Evolutionary conservation across 1,284 basidiomycete species (phyloP).

Genomic region (Trametes polyzona): DNA sequence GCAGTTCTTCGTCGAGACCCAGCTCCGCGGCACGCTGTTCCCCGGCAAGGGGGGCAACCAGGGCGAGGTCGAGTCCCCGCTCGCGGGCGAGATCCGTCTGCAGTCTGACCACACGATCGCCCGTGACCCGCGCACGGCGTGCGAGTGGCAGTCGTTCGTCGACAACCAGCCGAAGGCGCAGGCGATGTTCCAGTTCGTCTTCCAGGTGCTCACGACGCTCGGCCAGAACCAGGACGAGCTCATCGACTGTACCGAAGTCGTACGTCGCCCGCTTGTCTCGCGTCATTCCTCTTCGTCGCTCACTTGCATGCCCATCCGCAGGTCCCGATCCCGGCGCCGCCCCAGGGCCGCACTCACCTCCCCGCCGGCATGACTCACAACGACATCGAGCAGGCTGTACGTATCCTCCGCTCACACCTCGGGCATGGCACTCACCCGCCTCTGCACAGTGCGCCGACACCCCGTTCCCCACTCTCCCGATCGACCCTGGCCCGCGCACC

Average conservation of each 20-base stretch:
- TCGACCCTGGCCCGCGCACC: constrained; percentile 26
- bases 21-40: constrained; percentile 28
- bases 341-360: constrained; percentile 34
- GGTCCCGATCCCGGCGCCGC: constrained; percentile 34
- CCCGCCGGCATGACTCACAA: constrained; percentile 37
- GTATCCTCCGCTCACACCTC: background rate
- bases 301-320: too few relatives aligned
- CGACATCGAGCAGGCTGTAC: constrained; percentile 41
- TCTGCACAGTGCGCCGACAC: constrained; percentile 14
- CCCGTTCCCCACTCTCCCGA: constrained; percentile 21
- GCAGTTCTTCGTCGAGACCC: constrained; percentile 19
- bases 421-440: background rate
- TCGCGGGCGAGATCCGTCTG: constrained; percentile 32
- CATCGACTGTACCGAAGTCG: constrained; percentile 30
- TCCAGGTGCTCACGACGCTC: constrained; percentile 34
- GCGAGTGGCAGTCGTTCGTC: constrained; percentile 46
- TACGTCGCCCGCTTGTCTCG: constrained; percentile 17
- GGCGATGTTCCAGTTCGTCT: constrained; percentile 32
- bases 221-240: constrained; percentile 30
- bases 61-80: constrained; percentile 24
- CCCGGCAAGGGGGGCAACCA: constrained; percentile 26
- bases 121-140: constrained; percentile 35
- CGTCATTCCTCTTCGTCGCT: background rate
- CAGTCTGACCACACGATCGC: constrained; percentile 32
- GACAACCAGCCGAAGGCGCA: constrained; percentile 35